phyloP scores from a whole-genome alignment of 306 rosid genomes.

The Inga oerstediana region DNA sequence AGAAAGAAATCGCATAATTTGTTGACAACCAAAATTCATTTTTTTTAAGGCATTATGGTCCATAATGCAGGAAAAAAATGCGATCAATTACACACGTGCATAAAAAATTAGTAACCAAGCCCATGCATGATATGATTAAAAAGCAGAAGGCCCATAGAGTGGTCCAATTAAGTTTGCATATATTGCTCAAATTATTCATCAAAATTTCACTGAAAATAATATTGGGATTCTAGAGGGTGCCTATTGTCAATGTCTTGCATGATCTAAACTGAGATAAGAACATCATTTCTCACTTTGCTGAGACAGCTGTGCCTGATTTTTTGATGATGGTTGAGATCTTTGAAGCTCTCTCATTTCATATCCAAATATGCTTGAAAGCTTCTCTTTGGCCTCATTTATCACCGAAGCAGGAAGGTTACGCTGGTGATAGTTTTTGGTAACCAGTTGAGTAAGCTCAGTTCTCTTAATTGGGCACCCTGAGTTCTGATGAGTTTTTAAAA shows the following conservation, averaged over 20 bases:
- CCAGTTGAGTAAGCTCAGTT: conserved; percentile 82
- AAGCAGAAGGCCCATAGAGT: neutral
- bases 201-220: neutral
- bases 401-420: conserved; percentile 68
- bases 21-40: neutral
- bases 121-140: neutral
- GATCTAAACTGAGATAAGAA: neutral
- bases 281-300: conserved; percentile 56
- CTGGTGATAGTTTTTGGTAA: conserved; percentile 76
- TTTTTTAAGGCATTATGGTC: no score
- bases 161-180: neutral
- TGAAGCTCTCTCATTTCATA: conserved; percentile 88
- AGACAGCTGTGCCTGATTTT: conserved; percentile 52
- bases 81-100: neutral
- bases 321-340: conserved; percentile 70
- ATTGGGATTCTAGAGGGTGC: neutral
- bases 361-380: conserved; percentile 74
- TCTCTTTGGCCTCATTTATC: conserved; percentile 70
- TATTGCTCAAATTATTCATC: neutral
- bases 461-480: conserved; percentile 86
- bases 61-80: no score
- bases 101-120: neutral
- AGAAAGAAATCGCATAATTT: neutral
- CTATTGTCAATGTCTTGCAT: neutral
- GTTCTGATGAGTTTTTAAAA: conserved; percentile 77